phyloP scores from a whole-genome alignment of 345 rosid species.

The Punica granatum region DNA sequence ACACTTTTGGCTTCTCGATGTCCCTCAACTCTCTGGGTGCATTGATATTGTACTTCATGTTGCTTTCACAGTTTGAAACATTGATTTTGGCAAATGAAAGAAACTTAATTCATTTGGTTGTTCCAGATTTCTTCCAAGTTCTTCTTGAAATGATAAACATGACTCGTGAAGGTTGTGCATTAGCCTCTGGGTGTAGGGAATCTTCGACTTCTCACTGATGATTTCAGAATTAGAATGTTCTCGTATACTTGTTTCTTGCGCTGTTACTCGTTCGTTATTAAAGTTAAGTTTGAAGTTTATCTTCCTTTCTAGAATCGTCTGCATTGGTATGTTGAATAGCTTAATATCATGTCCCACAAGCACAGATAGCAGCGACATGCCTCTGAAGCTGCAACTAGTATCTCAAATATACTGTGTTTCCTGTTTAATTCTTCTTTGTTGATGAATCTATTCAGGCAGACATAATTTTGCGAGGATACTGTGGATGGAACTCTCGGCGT shows the following conservation, averaged over 20 bases:
- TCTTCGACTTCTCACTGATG: not conserved
- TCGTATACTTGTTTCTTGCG: not conserved
- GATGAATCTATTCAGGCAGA: constrained; percentile 50
- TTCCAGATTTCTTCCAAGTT: too few relatives aligned
- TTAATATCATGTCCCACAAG: not conserved
- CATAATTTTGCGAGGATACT: constrained; percentile 73
- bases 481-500: constrained; percentile 91
- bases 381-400: not conserved
- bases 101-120: too few relatives aligned
- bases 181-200: too few relatives aligned
- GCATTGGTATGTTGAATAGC: not conserved
- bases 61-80: too few relatives aligned
- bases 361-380: not conserved
- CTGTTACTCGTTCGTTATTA: not conserved
- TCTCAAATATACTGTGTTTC: not conserved
- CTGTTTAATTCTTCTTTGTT: not conserved
- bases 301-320: not conserved
- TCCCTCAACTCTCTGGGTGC: too few relatives aligned
- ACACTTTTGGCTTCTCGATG: too few relatives aligned
- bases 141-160: too few relatives aligned
- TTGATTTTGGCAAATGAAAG: too few relatives aligned
- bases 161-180: too few relatives aligned
- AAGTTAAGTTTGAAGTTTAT: not conserved
- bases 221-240: not conserved
- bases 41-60: too few relatives aligned